Percentiles rank a stretch among this genome's conserved stretches.
These are phyloP conservation scores for Parietichytrium sp. DNA, from an alignment of 108 stramenopile species.

Conservation along the genomic window DNA sequence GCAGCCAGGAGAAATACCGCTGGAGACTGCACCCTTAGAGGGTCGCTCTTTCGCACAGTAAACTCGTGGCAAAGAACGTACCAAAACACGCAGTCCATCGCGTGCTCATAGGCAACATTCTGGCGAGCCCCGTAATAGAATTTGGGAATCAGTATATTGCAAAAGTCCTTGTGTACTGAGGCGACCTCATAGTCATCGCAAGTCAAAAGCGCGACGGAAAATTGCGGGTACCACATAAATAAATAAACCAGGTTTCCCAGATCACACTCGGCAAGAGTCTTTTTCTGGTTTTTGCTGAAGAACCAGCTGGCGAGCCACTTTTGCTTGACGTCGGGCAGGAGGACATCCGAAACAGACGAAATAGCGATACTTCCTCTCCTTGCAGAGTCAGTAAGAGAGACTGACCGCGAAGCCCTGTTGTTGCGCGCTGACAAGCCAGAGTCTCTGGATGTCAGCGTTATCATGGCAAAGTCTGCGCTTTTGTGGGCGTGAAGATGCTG, in stretches of 20 bases:
- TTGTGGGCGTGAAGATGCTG: no score
- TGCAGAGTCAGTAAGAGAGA: no score
- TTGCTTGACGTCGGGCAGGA: no score
- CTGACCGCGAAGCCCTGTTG: no score
- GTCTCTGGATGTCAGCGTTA: no score
- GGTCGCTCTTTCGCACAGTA: neutral
- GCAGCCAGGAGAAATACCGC: neutral
- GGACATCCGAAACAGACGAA: no score
- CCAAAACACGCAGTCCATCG: neutral
- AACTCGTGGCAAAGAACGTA: neutral
- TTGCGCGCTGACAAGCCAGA: no score
- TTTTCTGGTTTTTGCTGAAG: no score
- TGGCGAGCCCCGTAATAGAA: neutral
- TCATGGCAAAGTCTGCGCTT: no score
- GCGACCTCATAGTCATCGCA: neutral
- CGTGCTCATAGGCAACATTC: neutral
- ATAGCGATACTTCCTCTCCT: no score
- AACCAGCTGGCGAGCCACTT: no score
- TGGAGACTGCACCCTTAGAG: neutral
- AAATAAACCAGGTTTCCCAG: neutral
- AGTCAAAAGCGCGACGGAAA: neutral
- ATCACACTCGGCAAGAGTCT: no score
- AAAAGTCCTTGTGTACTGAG: neutral
- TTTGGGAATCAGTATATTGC: neutral
- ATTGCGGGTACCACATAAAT: conserved; percentile 17